phyloP scores from a whole-genome alignment of 1,139 yeast genomes.

The Kodamaea plutei region DNA sequence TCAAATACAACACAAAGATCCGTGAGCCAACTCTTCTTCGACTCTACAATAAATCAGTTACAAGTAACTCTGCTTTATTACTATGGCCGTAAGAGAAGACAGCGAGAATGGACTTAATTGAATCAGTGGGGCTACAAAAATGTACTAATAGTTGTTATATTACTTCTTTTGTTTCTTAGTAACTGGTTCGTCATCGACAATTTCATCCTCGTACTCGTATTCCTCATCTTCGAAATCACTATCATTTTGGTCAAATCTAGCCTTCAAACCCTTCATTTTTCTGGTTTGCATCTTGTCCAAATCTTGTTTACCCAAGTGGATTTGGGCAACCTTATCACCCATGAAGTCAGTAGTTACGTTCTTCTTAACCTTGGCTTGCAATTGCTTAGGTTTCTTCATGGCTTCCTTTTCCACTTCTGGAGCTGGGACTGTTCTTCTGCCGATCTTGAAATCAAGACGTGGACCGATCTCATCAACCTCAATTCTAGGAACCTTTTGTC shows the following conservation, averaged over 20 bases:
- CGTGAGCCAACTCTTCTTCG: too few species aligned
- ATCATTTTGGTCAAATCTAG: constrained; percentile 65
- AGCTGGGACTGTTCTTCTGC: constrained; percentile 79
- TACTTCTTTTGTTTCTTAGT: constrained; percentile 33
- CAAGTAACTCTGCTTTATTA: too few species aligned
- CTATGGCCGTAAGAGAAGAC: too few species aligned
- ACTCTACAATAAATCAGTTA: too few species aligned
- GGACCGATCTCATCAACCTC: constrained; percentile 97
- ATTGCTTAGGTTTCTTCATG: constrained; percentile 70
- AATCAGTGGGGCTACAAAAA: too few species aligned
- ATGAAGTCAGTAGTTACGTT: constrained; percentile 79
- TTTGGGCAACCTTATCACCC: constrained; percentile 97
- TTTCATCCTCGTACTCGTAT: constrained; percentile 28
- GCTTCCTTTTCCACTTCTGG: constrained; percentile 94
- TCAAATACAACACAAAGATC: too few species aligned
- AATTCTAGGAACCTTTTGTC: constrained; percentile 88
- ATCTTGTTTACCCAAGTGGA: constrained; percentile 96
- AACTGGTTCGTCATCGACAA: constrained; percentile 31
- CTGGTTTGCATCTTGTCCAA: constrained; percentile 86
- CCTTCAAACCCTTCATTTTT: constrained; percentile 96
- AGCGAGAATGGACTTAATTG: too few species aligned
- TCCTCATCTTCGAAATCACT: constrained; percentile 51
- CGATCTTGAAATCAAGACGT: constrained; percentile 86
- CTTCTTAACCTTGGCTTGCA: constrained; percentile 82
- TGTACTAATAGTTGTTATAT: too few species aligned